Evolutionary conservation across 441 rosid genomes (phyloP).

Genomic region (Populus hybrid): DNA sequence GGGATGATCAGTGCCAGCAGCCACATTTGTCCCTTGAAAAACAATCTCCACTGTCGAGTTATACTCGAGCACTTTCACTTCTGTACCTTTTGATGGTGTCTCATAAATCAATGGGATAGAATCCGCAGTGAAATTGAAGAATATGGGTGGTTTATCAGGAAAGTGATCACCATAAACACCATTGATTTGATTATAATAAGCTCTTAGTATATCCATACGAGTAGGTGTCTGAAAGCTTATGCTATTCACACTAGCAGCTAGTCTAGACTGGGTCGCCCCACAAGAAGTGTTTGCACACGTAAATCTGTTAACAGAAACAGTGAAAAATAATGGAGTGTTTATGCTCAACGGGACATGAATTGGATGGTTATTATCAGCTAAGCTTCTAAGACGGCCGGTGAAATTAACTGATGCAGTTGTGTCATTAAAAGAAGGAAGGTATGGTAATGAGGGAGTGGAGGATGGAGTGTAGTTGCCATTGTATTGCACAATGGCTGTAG

Average conservation of each 20-base stretch:
- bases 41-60: slow-evolving; percentile 42
- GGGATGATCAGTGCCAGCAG: slow-evolving; percentile 37
- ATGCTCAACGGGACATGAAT: slow-evolving; percentile 25
- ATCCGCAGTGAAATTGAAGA: slow-evolving; percentile 37
- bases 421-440: slow-evolving; percentile 36
- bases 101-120: slow-evolving; percentile 6
- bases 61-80: slow-evolving; percentile 29
- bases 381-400: slow-evolving; percentile 39
- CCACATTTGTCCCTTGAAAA: slow-evolving; percentile 42
- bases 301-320: slow-evolving; percentile 26
- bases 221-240: slow-evolving; percentile 39
- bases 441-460: slow-evolving; percentile 27
- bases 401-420: slow-evolving; percentile 37
- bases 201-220: slow-evolving; percentile 35
- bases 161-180: slow-evolving; percentile 34
- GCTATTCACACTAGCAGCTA: slow-evolving; percentile 45
- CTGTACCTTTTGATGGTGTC: slow-evolving; percentile 30
- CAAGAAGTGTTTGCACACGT: slow-evolving; percentile 29
- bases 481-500: slow-evolving; percentile 46
- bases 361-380: slow-evolving; percentile 30
- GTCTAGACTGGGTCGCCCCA: slow-evolving; percentile 19
- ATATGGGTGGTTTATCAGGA: slow-evolving; percentile 29
- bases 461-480: slow-evolving; percentile 24
- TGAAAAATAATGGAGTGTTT: slow-evolving; percentile 18
- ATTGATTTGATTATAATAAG: slow-evolving; percentile 33